Evolutionary conservation across 345 rosid genomes (phyloP).

Genomic region (Microthlaspi erraticum): DNA sequence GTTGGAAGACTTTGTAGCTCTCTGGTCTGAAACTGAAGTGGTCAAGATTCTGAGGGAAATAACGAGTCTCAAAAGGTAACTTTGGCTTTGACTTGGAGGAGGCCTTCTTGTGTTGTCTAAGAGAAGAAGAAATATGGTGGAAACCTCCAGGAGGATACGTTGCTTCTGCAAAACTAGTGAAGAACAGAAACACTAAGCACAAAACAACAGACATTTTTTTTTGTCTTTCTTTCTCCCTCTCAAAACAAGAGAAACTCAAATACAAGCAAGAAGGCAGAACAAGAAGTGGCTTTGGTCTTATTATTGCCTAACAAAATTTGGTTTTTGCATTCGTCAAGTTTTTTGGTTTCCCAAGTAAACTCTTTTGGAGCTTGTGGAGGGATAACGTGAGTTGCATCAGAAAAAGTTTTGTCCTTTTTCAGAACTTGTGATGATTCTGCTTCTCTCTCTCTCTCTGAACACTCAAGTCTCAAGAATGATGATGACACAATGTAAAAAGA

Average conservation of each 20-base stretch:
- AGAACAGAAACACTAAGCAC: slow-evolving; percentile 31
- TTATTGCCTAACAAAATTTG: slow-evolving; percentile 8
- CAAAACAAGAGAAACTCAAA: slow-evolving; percentile 16
- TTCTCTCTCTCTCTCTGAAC: slow-evolving; percentile 19
- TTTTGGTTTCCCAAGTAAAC: slow-evolving; percentile 42
- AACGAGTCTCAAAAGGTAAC: slow-evolving; percentile 51
- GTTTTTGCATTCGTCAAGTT: slow-evolving; percentile 33
- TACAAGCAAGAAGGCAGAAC: slow-evolving; percentile 4
- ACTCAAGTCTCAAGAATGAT: slow-evolving; percentile 28
- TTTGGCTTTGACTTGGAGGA: slow-evolving; percentile 42
- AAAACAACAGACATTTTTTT: slow-evolving; percentile 30
- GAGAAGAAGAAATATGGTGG: slow-evolving; percentile 45
- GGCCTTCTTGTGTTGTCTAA: slow-evolving; percentile 38
- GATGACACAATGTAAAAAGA: slow-evolving; percentile 25
- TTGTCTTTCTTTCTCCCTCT: slow-evolving; percentile 13
- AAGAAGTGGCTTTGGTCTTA: slow-evolving; percentile 21
- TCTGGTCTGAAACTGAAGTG: slow-evolving; percentile 68
- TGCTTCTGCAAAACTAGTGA: slow-evolving; percentile 33
- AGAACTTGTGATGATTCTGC: slow-evolving; percentile 27
- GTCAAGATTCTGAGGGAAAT: slow-evolving; percentile 76
- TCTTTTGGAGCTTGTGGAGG: slow-evolving; percentile 34
- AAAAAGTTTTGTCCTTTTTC: slow-evolving; percentile 36
- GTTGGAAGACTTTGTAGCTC: slow-evolving; percentile 63
- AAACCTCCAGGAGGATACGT: slow-evolving; percentile 38
- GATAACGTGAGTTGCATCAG: slow-evolving; percentile 30